Evolutionary conservation across 192 early-diverging fungal species (phyloP), one percentile per base, ranked within the genome.

Genomic region (Coemansia sp.): DNA sequence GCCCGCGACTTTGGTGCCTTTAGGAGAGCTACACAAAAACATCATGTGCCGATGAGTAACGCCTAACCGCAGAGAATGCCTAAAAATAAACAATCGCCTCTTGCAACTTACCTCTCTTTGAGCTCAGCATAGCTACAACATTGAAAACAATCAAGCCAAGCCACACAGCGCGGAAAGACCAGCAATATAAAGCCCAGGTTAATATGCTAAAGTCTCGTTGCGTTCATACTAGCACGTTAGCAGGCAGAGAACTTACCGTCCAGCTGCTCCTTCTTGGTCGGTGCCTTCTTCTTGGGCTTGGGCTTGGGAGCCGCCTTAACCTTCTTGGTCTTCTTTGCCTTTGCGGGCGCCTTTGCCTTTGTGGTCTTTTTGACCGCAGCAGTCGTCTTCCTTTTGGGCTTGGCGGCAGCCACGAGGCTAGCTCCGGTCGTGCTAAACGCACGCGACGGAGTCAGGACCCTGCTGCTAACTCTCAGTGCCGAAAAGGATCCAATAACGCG

Each of bases 261-360:
- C 12, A 49, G 35, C 14, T 55, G 62, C n/a, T 67, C 75, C 65
- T 64, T 60, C 58, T 77, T 66, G 5, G 54, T 64, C 24, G 62
- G 62, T 15, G 11, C 9, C 43, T 62, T 62, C 49, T 52, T 62
- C 11, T 32, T 37, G 2, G 25, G 32, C 32, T 35, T 35, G 32
- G 32, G 32, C 55, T 66, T 59, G 5, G 38, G 19, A 5, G 14
- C 2, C 43, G 49, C 52, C 62, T 70, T 70, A 54, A 35, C 60
- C 59, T 45, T 51, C 23, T 63, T 56, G 27, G 60, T 1, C 50
- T 62, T 56, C 45, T 58, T 61, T 27, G 66, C 27, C 25, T 12
- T 37, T 37, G 14, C 60, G 29, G 29, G 23, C 32, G 49, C 39
- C 10, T 56, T 58, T 15, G 29, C 19, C 38, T 66, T 66, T 21